These are phyloP conservation scores for Wallacemonas sp. DNA, from an alignment of 208 protist genomes.

Conservation along the genomic window DNA sequence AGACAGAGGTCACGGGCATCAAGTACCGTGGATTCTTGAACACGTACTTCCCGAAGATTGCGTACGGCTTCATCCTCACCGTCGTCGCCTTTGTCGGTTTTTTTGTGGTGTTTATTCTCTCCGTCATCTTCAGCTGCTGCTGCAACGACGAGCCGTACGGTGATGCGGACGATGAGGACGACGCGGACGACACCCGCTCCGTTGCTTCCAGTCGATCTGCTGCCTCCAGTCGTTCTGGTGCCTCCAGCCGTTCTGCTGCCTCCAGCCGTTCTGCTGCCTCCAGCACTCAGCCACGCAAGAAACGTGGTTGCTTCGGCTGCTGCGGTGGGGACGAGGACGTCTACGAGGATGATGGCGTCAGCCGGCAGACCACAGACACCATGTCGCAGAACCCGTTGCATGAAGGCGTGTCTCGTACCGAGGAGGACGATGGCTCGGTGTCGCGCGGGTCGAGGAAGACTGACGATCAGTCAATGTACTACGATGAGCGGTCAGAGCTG, in stretches of 20 bases:
- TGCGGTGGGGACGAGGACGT: background rate
- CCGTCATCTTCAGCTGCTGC: conserved; percentile 6
- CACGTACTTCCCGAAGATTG: background rate
- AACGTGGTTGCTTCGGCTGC: background rate
- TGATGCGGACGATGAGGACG: conserved; percentile 1
- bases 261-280: background rate
- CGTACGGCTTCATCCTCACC: background rate
- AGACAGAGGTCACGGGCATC: too few relatives aligned
- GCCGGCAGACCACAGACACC: background rate
- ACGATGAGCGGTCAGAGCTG: too few relatives aligned
- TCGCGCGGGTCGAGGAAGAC: too few relatives aligned
- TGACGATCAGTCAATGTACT: too few relatives aligned
- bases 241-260: background rate
- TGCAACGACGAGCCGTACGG: background rate
- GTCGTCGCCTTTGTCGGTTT: conserved; percentile 2
- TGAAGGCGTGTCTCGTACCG: background rate
- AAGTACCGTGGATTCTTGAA: too few relatives aligned
- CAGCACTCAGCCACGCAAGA: background rate
- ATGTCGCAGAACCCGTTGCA: background rate
- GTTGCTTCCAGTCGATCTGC: background rate
- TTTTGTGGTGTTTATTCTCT: background rate
- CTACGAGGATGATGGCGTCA: background rate
- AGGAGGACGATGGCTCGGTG: too few relatives aligned
- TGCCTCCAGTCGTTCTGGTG: conserved; percentile 4
- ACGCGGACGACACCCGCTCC: conserved; percentile 1